Evolutionary conservation across 805 yeast species (phyloP), one percentile per base, ranked within the genome.

Genomic region (Ogataea ramenticola): DNA sequence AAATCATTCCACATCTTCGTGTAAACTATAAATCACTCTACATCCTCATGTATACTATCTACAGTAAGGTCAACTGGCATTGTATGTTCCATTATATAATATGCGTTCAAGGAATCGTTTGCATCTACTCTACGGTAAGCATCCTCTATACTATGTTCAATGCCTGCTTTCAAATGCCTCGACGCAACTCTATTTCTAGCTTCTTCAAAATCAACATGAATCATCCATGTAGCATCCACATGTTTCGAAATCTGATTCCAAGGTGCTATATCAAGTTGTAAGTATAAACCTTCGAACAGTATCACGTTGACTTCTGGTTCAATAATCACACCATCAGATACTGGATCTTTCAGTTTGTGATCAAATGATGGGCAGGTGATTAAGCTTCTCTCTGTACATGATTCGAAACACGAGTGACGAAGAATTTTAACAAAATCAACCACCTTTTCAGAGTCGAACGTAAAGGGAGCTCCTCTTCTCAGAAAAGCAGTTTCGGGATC

Each of bases 391-490:
- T 39, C 31, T 17, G 15, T 4, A 21, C 41, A 39, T 21, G 37
- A 20, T 4, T 41, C 37, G n/a, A n/a, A n/a, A n/a, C n/a, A n/a
- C n/a, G n/a, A n/a, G n/a, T n/a, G n/a, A 15, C 41, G 31, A 36
- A 45, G 30, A 35, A 26, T 35, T 36, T 32, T 37, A 7, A 57
- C 52, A 49, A 61, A 49, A 2, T 48, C 52, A 20, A 67, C 49
- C 41, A 68, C 60, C 17, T 33, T 33, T 20, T 31, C 35, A 6
- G 64, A 59, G 45, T 72, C 61, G 49, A 72, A 71, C 4, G 76
- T 72, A 48, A 67, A 68, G n/a, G 75, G 75, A 1, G 77, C 74
- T 2, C 77, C 77, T 27, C 77, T 55, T 39, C 74, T 50, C n/a
- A 53, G 47, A n/a, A 68, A 37, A 5, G 74, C 73, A 39, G 60